Conservation (phyloP, 495 filamentous ascomycete species). For the Podospora pseudocomata region DNA sequence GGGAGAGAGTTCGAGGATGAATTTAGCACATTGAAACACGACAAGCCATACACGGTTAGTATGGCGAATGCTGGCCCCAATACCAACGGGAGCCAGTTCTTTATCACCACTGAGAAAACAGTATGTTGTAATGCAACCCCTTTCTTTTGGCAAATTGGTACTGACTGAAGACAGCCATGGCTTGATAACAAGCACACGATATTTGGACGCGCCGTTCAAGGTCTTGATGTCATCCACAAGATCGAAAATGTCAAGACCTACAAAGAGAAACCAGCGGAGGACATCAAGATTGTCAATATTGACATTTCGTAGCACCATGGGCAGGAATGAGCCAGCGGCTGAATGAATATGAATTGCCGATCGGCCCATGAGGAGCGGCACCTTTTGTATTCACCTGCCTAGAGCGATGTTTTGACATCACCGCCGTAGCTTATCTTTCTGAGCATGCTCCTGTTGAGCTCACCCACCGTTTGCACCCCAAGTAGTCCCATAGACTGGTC, state of each 20-base stretch:
- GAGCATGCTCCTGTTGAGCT: slow-evolving; percentile 50
- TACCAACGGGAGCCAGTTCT: slow-evolving; percentile 83
- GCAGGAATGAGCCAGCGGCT: background rate
- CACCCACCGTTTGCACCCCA: slow-evolving; percentile 52
- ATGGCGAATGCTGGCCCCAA: slow-evolving; percentile 97
- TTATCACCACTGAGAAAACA: slow-evolving; percentile 96
- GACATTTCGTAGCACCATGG: slow-evolving; percentile 35
- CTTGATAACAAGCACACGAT: slow-evolving; percentile 94
- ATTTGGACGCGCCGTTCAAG: slow-evolving; percentile 85
- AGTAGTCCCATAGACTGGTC: slow-evolving; percentile 58
- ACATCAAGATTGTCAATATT: slow-evolving; percentile 96
- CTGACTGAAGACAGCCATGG: slow-evolving; percentile 60
- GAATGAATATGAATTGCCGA: background rate
- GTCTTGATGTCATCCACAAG: slow-evolving; percentile 90
- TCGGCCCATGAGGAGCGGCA: background rate
- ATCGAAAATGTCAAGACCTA: slow-evolving; percentile 91
- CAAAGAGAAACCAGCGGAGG: slow-evolving; percentile 95
- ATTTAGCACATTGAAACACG: slow-evolving; percentile 85
- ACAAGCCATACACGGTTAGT: slow-evolving; percentile 91
- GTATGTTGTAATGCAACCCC: slow-evolving; percentile 35
- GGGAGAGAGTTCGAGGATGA: slow-evolving; percentile 94
- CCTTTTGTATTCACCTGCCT: background rate
- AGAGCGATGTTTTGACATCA: slow-evolving; percentile 29
- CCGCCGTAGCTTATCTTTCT: slow-evolving; percentile 52
- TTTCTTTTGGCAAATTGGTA: background rate